phyloP scores from a whole-genome alignment of 176 grass and related monocot genomes.

The Triticum timopheevii region DNA sequence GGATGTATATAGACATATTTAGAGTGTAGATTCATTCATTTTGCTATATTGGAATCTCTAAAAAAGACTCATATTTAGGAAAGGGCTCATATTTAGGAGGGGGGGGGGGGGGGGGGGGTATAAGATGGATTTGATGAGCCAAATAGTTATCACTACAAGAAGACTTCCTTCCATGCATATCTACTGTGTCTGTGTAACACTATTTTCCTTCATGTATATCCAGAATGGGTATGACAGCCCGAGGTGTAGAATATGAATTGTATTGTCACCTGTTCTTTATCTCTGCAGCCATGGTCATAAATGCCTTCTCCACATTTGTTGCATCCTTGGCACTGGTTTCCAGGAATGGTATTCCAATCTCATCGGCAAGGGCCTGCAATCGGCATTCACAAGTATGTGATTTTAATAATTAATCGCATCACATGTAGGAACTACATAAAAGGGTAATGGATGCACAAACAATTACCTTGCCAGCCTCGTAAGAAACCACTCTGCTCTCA shows the following conservation, averaged over 20 bases:
- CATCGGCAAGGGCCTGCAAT: conserved; percentile 59
- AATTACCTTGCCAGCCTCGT: conserved; percentile 63
- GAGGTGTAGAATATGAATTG: not conserved
- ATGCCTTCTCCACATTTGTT: conserved; percentile 74
- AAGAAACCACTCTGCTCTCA: conserved; percentile 61
- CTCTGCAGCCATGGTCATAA: conserved; percentile 69
- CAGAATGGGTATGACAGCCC: not conserved
- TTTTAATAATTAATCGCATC: not conserved
- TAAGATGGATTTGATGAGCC: too few relatives aligned
- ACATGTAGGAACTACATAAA: not conserved
- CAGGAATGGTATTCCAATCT: conserved; percentile 72
- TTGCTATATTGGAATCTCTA: too few relatives aligned
- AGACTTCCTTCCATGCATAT: not conserved
- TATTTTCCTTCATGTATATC: not conserved
- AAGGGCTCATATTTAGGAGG: too few relatives aligned
- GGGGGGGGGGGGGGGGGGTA: too few relatives aligned
- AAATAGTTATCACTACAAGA: not conserved
- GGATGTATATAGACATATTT: too few relatives aligned
- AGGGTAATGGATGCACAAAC: not conserved
- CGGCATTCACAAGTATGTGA: not conserved
- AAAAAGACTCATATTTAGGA: too few relatives aligned
- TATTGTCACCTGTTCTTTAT: conserved; percentile 60
- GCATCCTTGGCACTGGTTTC: conserved; percentile 83
- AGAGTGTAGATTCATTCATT: too few relatives aligned
- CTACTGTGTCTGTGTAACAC: not conserved